Percentiles rank a stretch among this genome's conserved stretches.
phyloP scores from a whole-genome alignment of 2,329 filamentous ascomycete species.

The Cladophialophora psammophila region DNA sequence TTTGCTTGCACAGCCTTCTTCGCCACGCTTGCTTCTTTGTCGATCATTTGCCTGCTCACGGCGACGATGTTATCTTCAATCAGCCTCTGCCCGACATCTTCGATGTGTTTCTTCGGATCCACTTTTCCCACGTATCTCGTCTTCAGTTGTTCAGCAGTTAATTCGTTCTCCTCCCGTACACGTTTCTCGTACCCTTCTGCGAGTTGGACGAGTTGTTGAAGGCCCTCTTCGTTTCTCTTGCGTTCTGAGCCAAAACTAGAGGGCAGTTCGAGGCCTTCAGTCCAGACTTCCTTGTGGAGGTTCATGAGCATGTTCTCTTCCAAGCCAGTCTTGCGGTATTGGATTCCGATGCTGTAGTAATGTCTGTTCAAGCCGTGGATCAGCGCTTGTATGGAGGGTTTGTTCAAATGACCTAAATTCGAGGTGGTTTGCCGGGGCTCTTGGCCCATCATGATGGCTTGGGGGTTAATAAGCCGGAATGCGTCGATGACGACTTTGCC shows the following conservation, averaged over 20 bases:
- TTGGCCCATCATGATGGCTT: constrained; percentile 96
- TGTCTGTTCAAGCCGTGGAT: constrained; percentile 98
- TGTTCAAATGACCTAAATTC: constrained; percentile 97
- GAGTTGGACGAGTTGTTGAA: constrained; percentile 85
- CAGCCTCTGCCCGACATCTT: constrained; percentile 92
- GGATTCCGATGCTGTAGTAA: constrained; percentile 99
- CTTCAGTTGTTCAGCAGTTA: constrained; percentile 97
- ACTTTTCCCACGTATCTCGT: constrained; percentile 98
- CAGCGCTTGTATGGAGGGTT: constrained; percentile 98
- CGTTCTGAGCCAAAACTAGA: constrained; percentile 92
- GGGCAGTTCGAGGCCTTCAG: constrained; percentile 94
- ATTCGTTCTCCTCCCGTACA: constrained; percentile 97
- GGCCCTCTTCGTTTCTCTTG: constrained; percentile 81
- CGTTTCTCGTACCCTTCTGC: constrained; percentile 98
- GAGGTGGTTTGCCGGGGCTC: constrained; percentile 97
- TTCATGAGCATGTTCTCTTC: constrained; percentile 99
- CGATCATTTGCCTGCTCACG: constrained; percentile 98
- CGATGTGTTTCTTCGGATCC: constrained; percentile 98
- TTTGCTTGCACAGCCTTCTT: constrained; percentile 65
- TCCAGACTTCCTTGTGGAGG: constrained; percentile 99
- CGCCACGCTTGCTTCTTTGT: constrained; percentile 95
- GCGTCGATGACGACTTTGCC: constrained; percentile 99
- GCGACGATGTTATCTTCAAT: constrained; percentile 99
- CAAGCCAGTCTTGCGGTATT: constrained; percentile 95
- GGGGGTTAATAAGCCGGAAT: constrained; percentile 97